Evolutionary conservation across 2,329 filamentous ascomycete genomes (phyloP), one percentile per base, ranked within the genome.

Genomic region (Monosporascus sp.): DNA sequence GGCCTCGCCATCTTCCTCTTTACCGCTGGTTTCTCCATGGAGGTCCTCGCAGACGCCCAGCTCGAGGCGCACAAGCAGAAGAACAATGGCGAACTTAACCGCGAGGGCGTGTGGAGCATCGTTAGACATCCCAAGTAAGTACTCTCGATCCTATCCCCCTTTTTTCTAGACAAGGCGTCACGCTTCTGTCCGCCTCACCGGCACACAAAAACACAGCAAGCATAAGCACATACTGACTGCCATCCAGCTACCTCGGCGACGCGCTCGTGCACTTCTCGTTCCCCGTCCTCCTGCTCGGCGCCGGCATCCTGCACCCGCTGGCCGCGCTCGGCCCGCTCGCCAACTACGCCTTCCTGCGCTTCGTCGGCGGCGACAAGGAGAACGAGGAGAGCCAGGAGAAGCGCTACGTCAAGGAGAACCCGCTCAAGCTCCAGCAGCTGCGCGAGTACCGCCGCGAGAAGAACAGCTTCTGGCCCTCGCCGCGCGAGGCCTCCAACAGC

Each of bases 71-170:
- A 82, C 63, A 75, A 76, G n/a, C 57, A 74, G 22, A 70, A 71
- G 17, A 61, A 63, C 17, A 68, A 70, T 36, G 52, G 51, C 3
- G 70, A 69, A 38, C 69, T 83, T 31, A 73, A 78, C 56, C 74
- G 76, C 15, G 73, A 79, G n/a, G 81, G 81, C 14, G 82, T 85
- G 31, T 85, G 80, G 79, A 81, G 79, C 59, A 74, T 85, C 35
- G 80, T 84, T 25, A 70, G 82, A 48, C 81, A 85, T 67, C 82
- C 82, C 0, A 85, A 85, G 80, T 83, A 71, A 65, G 77, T 70
- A 5, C 31, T 35, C 31, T 35, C 11, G 31, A 35, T 14, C 11
- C 14, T 11, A 14, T 14, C 27, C 9, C 9, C 5, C 31, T 11
- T 14, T 35, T 35, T 5, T 35, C 31, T 35, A 35, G 31, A 35